Base-by-base conservation (phyloP, 495 filamentous ascomycete species). In the Oidiodendron maius region DNA sequence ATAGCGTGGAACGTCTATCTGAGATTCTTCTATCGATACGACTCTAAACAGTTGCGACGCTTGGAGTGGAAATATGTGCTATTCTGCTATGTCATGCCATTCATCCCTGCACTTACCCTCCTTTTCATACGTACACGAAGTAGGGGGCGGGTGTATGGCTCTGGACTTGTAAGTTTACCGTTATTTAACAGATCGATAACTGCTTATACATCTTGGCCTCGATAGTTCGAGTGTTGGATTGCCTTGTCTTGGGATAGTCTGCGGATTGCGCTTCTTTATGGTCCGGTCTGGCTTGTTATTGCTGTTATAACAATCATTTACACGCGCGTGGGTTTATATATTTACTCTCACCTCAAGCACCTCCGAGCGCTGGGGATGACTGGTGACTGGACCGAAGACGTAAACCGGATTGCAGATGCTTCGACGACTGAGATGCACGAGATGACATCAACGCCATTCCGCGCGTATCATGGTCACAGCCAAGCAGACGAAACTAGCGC, bases 161-260 rank as follows among this genome's bases (percentile, higher is more conserved):
- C 82, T 56, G 89, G 89, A 23, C 81, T 79, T 44, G 56, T 59
- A 53, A n/a, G 47, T 52, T 37, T 35, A 12, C 30, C 4, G 40
- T 21, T 9, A 35, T 32, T 26, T 30, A 16, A 12, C 3, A 26
- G 25, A 40, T 49, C 22, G 24, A 23, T 3, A 22, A 42, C 23
- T 3, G 21, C 32, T 20, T n/a, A 13, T 9, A 24, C 20, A 35
- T 18, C 22, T 17, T 35, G 77, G n/a, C n/a, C n/a, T n/a, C n/a
- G n/a, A n/a, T n/a, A n/a, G 76, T 70, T 95, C 32, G 94, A 89
- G 89, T 95, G 89, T 64, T 95, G 89, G 89, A 76, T 94, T 39
- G 71, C 73, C 34, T 66, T 70, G 24, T 56, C 74, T 38, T 91
- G 80, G 76, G 84, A 84, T 56, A 69, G 75, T 44, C 71, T 93